Percentiles rank a stretch among this genome's conserved stretches.
Conservation (phyloP, 2,329 filamentous ascomycete species). For the Pyricularia pennisetigena region DNA sequence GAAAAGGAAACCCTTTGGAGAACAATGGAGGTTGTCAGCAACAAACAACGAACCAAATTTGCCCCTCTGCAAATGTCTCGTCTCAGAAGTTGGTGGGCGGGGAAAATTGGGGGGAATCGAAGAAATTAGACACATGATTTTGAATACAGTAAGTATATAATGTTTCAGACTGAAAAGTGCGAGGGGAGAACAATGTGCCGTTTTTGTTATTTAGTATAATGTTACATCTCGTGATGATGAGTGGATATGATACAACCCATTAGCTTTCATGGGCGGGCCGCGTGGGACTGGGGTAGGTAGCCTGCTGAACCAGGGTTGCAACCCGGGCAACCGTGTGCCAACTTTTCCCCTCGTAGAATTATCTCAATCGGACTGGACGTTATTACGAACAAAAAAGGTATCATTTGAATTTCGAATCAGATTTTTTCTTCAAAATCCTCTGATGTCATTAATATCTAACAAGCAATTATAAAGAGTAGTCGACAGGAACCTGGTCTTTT, state of each 20-base stretch:
- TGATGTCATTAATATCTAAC: neutral
- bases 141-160: too few species aligned
- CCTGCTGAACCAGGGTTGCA: neutral
- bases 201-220: neutral
- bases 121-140: too few species aligned
- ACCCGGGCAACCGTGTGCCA: neutral
- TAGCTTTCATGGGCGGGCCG: neutral
- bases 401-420: neutral
- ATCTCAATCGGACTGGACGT: too few species aligned
- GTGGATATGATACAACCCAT: neutral
- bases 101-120: too few species aligned
- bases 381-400: too few species aligned
- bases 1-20: too few species aligned
- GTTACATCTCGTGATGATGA: too few species aligned
- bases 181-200: too few species aligned
- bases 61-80: too few species aligned
- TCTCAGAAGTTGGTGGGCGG: too few species aligned
- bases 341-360: neutral
- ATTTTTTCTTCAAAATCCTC: neutral
- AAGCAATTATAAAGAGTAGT: neutral
- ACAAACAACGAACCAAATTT: too few species aligned
- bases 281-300: neutral
- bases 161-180: too few species aligned
- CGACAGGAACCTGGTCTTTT: neutral
- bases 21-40: neutral